Evolutionary conservation across 768 basidiomycete genomes (phyloP), one percentile per base, ranked within the genome.

Genomic region (Postia placenta): DNA sequence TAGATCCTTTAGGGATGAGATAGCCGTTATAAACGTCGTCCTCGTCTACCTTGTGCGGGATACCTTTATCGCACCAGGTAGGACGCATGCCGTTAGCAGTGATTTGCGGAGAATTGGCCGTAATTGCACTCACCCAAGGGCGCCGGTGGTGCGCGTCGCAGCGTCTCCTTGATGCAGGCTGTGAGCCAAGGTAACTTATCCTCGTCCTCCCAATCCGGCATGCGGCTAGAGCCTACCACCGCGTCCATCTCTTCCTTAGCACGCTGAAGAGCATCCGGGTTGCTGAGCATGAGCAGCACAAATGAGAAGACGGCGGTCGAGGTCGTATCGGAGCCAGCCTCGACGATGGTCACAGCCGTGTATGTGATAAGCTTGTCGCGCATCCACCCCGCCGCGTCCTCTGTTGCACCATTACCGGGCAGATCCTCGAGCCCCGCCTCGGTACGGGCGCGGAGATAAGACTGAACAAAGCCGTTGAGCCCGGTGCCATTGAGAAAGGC

Each of bases 201-300:
- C 9, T 78, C 69, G 56, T 85, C 84, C 23, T 63, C 67, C 48
- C 79, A 74, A 0, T 63, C 67, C 2, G 86, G 85, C 12, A 85
- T 66, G 5, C 83, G 67, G 38, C 74, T 71, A 35, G 57, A 52
- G 12, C 78, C 78, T 14, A 78, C 64, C n/a, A 83, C 74, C 0
- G 56, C 50, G 54, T 86, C 85, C 17, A 87, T 69, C 49, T 87
- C 83, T 17, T 69, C 66, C 55, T 84, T 81, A 0, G 80, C 83
- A 28, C 73, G 75, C 38, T 54, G 68, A 38, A 56, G 49, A 2
- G 53, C 54, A 20, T 50, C 45, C 17, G 58, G 58, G 23, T 55
- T 45, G 27, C 36, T 27, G 15, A 53, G 48, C 38, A 61, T 57
- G 19, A 59, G 56, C 1, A 63, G 59, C 20, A 68, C 39, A 44